Base-by-base conservation (phyloP, 2,329 filamentous ascomycete genomes). In the Exophiala mesophila region DNA sequence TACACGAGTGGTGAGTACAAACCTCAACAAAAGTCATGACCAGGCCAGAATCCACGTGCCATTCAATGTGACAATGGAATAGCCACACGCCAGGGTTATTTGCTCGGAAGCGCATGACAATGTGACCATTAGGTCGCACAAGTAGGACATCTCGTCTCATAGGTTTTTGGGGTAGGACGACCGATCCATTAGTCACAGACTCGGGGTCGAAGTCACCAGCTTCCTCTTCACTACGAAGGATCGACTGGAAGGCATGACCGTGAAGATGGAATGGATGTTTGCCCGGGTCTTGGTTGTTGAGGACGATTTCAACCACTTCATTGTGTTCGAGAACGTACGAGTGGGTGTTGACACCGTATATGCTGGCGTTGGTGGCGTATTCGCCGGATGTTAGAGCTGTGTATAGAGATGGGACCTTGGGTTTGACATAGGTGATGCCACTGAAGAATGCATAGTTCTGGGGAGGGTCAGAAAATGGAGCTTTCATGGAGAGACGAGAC, bases 391-490 rank as follows among this genome's bases (percentile, higher is more conserved):
- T 79, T 3, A 94, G 70, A 1, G 75, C 85, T 0, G 83, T 87
- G 69, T 88, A 94, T 0, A 94, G 71, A 0, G 83, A 80, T 0
- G 88, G 88, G 0, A 94, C 87, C 59, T 86, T 85, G 36, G 85
- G 86, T 0, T 66, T 42, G 3, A 76, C 74, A 61, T 89, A 94
- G 20, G 84, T 87, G 50, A 87, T 77, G 62, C 85, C 81, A 69
- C 90, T 89, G 41, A 85, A 78, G 64, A 82, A 81, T 47, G 78
- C 81, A 19, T 59, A 58, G 17, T 50, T 54, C 36, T 37, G 26
- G 10, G n/a, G 5, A 19, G 15, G 10, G 7, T 37, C 7, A 37
- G 35, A n/a, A 12, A 13, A 23, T 18, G 9, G 5, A 36, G 33
- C 6, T 8, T 20, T 6, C 12, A 10, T 20, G 29, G 23, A n/a